phyloP scores from a whole-genome alignment of 164 flowering plant species.

The Nymphaea thermarum region DNA sequence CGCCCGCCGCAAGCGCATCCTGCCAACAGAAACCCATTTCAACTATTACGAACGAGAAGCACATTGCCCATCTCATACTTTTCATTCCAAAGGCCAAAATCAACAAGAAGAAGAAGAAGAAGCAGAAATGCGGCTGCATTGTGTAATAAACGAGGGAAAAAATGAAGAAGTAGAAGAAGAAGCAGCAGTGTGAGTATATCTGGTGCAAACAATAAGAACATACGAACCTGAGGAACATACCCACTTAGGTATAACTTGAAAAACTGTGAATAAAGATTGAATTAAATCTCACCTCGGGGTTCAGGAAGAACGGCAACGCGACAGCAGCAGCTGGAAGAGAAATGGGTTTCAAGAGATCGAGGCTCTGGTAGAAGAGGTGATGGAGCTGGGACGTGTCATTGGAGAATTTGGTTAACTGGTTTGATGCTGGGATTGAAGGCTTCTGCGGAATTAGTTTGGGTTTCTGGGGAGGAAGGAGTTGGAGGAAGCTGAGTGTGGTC shows the following conservation, averaged over 20 bases:
- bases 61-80: too few species aligned
- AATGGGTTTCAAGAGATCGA: neutral
- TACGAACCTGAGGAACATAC: too few species aligned
- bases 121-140: too few species aligned
- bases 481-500: neutral
- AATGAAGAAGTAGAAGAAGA: too few species aligned
- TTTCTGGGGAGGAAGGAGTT: neutral
- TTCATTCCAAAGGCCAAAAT: too few species aligned
- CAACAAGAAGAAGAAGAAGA: too few species aligned
- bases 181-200: too few species aligned
- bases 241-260: too few species aligned
- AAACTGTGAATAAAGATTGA: neutral
- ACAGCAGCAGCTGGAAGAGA: slow-evolving; percentile 11
- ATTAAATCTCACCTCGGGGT: slow-evolving; percentile 26
- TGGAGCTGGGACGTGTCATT: neutral
- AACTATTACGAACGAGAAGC: too few species aligned
- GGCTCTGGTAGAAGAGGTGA: neutral
- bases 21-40: slow-evolving; percentile 6
- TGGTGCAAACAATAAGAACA: too few species aligned
- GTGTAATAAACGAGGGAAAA: too few species aligned
- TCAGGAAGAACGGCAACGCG: slow-evolving; percentile 52
- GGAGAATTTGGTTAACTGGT: neutral
- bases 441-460: neutral
- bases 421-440: neutral
- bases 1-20: slow-evolving; percentile 78